Evolutionary conservation across 768 basidiomycete species (phyloP).

Genomic region (Lactarius sanguifluus): DNA sequence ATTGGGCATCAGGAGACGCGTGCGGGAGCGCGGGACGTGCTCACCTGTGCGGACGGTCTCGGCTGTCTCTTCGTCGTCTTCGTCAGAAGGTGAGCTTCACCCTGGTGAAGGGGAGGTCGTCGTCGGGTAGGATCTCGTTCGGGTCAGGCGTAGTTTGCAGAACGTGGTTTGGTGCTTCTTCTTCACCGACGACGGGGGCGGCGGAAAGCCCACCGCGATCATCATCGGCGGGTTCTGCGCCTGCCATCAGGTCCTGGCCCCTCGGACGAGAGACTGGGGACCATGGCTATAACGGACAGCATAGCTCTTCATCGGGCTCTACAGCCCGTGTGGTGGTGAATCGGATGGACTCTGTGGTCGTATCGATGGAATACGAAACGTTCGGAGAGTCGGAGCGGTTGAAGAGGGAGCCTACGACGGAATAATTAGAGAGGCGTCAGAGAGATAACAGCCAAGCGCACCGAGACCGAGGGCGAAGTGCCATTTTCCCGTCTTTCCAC

Average conservation of each 20-base stretch:
- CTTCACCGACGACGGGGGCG: constrained; percentile 30
- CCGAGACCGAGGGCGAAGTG: constrained; percentile 53
- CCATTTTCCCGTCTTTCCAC: constrained; percentile 74
- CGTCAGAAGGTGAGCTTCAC: constrained; percentile 58
- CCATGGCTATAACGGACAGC: constrained; percentile 65
- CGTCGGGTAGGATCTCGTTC: constrained; percentile 53
- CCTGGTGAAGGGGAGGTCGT: constrained; percentile 64
- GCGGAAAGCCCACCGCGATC: constrained; percentile 36
- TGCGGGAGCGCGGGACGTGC: constrained; percentile 25
- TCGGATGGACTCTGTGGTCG: constrained; percentile 54
- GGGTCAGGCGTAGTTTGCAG: constrained; percentile 37
- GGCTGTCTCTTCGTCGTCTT: constrained; percentile 59
- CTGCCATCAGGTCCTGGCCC: not conserved
- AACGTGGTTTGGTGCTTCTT: constrained; percentile 29
- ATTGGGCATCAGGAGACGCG: constrained; percentile 15
- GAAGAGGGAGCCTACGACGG: constrained; percentile 67
- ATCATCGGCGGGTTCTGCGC: constrained; percentile 37
- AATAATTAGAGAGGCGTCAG: not conserved
- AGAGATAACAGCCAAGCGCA: not conserved
- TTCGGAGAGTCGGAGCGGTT: constrained; percentile 75
- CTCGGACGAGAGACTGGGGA: constrained; percentile 62
- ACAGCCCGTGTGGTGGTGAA: constrained; percentile 59
- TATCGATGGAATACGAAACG: constrained; percentile 61
- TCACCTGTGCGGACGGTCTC: constrained; percentile 57
- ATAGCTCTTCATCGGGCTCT: constrained; percentile 66